phyloP scores from a whole-genome alignment of 1,284 basidiomycete species.

The Ceratorhiza oryzae-sativae region DNA sequence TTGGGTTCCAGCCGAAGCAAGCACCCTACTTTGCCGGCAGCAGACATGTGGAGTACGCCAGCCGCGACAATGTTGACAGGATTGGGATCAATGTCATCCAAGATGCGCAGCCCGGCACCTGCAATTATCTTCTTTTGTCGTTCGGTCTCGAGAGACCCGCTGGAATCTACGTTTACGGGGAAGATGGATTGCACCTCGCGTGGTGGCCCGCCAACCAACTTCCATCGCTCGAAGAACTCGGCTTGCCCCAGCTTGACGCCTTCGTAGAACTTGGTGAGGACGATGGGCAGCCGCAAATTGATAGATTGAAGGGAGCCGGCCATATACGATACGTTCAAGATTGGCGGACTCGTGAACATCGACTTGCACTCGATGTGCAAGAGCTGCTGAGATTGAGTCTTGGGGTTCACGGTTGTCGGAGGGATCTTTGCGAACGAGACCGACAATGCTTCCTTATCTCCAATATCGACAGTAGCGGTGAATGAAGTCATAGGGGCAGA shows the following conservation, averaged over 20 bases:
- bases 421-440: constrained; percentile 90
- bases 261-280: constrained; percentile 92
- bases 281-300: constrained; percentile 84
- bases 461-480: constrained; percentile 80
- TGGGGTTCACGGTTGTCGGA: constrained; percentile 76
- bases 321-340: constrained; percentile 90
- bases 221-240: constrained; percentile 99
- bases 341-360: constrained; percentile 77
- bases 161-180: constrained; percentile 70
- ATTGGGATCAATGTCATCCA: constrained; percentile 87
- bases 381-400: constrained; percentile 91
- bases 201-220: constrained; percentile 92
- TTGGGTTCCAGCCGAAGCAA: constrained; percentile 94
- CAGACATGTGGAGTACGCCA: constrained; percentile 88
- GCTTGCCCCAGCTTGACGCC: constrained; percentile 81
- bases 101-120: constrained; percentile 77
- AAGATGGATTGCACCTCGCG: constrained; percentile 92
- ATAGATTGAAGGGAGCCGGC: constrained; percentile 90
- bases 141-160: constrained; percentile 75
- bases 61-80: constrained; percentile 88
- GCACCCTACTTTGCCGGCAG: constrained; percentile 93
- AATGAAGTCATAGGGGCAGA: constrained; percentile 86
- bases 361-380: constrained; percentile 94
- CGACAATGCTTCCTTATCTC: constrained; percentile 75
- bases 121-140: constrained; percentile 78